Evolutionary conservation across 2,329 filamentous ascomycete genomes (phyloP).

Genomic region (Harringtonia lauricola): DNA sequence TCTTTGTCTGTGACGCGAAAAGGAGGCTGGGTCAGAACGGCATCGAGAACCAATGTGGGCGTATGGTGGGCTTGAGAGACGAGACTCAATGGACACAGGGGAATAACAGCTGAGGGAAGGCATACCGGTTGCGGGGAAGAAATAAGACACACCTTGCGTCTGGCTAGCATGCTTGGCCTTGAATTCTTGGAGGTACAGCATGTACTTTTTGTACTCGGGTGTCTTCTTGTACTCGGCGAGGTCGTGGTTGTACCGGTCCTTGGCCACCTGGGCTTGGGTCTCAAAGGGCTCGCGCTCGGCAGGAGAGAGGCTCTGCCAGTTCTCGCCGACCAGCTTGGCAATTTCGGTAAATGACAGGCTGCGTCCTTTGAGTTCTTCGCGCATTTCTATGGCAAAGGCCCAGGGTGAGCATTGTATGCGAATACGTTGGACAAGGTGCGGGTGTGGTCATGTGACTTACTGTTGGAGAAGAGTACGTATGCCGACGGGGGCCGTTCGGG

Average conservation of each 20-base stretch:
- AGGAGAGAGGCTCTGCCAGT: constrained; percentile 63
- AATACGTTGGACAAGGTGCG: neutral
- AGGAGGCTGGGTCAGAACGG: neutral
- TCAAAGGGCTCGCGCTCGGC: constrained; percentile 63
- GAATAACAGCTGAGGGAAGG: no score
- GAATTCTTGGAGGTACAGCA: constrained; percentile 65
- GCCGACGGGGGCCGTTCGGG: constrained; percentile 72
- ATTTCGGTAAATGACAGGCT: constrained; percentile 75
- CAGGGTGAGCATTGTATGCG: neutral
- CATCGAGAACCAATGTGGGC: no score
- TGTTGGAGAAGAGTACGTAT: constrained; percentile 79
- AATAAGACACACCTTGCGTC: constrained; percentile 35
- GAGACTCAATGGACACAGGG: no score
- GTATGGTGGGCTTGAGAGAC: no score
- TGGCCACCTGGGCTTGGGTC: constrained; percentile 57
- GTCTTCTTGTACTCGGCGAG: constrained; percentile 71
- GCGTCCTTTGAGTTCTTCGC: constrained; percentile 65
- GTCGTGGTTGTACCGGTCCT: constrained; percentile 67
- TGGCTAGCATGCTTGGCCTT: constrained; percentile 57
- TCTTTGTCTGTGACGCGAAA: constrained; percentile 29
- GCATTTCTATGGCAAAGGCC: constrained; percentile 43
- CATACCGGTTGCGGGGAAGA: constrained; percentile 1
- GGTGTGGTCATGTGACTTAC: constrained; percentile 34
- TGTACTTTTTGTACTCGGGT: constrained; percentile 54
- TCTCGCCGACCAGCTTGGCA: constrained; percentile 69